Conservation (phyloP, 192 early-diverging fungal species). For the Entrophospora sp. region DNA sequence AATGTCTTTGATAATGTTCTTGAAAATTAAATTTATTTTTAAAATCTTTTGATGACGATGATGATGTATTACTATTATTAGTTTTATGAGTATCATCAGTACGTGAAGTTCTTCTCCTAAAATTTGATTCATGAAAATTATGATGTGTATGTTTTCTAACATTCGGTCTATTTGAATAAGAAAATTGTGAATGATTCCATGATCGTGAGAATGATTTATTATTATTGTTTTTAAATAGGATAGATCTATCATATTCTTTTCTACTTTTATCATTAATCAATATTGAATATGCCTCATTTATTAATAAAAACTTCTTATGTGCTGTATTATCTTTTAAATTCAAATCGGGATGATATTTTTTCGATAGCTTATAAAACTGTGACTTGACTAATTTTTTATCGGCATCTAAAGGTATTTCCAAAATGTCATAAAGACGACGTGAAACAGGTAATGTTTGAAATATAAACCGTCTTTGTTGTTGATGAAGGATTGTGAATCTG, state of each 20-base stretch:
- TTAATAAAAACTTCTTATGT: conserved; percentile 59
- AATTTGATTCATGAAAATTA: background rate
- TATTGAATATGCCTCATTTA: conserved; percentile 82
- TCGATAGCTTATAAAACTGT: conserved; percentile 66
- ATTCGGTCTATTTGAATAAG: no score
- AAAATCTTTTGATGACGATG: background rate
- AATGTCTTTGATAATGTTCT: conserved; percentile 21
- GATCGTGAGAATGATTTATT: background rate
- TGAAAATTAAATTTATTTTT: conserved; percentile 22
- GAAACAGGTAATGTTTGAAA: background rate
- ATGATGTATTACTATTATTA: background rate
- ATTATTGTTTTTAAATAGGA: background rate
- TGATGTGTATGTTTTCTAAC: background rate
- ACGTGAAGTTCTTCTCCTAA: background rate
- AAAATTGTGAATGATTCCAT: no score
- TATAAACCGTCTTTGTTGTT: background rate
- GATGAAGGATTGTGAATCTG: no score
- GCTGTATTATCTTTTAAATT: conserved; percentile 63
- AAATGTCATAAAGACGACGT: conserved; percentile 36
- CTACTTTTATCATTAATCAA: conserved; percentile 63
- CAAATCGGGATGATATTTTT: conserved; percentile 76
- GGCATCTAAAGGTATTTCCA: conserved; percentile 29
- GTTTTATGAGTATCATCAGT: background rate
- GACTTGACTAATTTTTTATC: conserved; percentile 54
- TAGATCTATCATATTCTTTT: conserved; percentile 61